These are phyloP conservation scores for Laguncularia racemosa DNA, from an alignment of 345 rosid species.

Conservation along the genomic window DNA sequence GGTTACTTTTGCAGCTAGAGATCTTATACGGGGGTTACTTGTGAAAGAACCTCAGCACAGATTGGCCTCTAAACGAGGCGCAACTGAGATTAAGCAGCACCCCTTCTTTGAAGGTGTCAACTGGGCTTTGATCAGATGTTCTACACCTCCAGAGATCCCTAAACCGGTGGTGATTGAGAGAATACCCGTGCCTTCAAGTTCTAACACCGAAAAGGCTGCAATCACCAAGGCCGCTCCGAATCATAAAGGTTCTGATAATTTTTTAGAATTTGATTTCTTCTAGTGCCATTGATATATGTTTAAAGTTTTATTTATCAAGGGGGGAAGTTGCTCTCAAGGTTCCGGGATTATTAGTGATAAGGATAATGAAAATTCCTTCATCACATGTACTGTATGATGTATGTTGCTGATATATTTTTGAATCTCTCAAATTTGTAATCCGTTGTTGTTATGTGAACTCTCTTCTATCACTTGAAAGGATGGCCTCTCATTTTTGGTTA, in stretches of 20 bases:
- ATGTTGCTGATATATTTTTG: conserved; percentile 16
- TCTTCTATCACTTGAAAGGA: too few species aligned
- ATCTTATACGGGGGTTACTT: conserved; percentile 67
- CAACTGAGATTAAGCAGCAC: conserved; percentile 91
- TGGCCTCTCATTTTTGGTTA: too few species aligned
- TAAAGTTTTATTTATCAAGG: conserved; percentile 27
- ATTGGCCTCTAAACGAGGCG: conserved; percentile 78
- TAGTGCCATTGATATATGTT: conserved; percentile 25
- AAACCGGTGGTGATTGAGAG: conserved; percentile 63
- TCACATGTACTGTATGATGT: conserved; percentile 30
- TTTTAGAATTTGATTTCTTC: conserved; percentile 91
- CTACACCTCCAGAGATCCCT: conserved; percentile 86
- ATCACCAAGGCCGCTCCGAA: conserved; percentile 18
- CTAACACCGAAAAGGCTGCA: conserved; percentile 42
- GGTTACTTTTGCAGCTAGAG: conserved; percentile 82
- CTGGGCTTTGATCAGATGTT: conserved; percentile 88
- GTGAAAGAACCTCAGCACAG: conserved; percentile 87
- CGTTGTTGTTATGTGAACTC: too few species aligned
- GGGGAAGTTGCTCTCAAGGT: conserved; percentile 30
- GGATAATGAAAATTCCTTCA: conserved; percentile 20
- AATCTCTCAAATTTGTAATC: conserved; percentile 8
- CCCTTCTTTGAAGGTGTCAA: conserved; percentile 90
- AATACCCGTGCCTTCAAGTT: conserved; percentile 29
- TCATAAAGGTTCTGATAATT: conserved; percentile 68
- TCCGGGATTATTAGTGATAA: conserved; percentile 22